Evolutionary conservation across 1,139 yeast species (phyloP).

Genomic region (Blastobotrys elegans): DNA sequence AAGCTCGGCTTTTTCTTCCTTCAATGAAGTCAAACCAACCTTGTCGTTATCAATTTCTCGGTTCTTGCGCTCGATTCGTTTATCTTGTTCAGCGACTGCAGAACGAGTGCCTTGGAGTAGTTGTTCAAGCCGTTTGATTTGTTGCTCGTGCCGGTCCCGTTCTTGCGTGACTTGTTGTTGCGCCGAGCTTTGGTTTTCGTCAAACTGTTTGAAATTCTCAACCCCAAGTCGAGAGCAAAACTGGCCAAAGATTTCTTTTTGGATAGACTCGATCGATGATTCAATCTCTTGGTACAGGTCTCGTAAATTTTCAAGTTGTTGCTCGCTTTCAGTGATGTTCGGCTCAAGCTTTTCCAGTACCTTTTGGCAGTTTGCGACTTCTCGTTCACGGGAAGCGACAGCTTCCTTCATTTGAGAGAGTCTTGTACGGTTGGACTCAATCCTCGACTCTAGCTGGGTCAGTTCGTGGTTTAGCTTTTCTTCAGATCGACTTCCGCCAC

Average conservation of each 20-base stretch:
- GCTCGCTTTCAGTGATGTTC: not conserved
- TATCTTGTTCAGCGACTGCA: slow-evolving; percentile 9
- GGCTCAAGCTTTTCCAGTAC: slow-evolving; percentile 20
- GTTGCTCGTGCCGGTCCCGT: slow-evolving; percentile 11
- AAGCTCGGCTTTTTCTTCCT: slow-evolving; percentile 6
- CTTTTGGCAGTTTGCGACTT: slow-evolving; percentile 47
- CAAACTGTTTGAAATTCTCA: slow-evolving; percentile 57
- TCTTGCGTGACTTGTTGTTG: slow-evolving; percentile 12
- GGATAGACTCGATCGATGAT: slow-evolving; percentile 24
- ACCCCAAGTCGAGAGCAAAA: slow-evolving; percentile 56
- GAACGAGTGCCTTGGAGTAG: slow-evolving; percentile 2
- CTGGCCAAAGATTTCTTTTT: slow-evolving; percentile 41
- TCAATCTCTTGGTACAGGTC: slow-evolving; percentile 20
- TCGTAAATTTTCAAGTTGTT: slow-evolving; percentile 21
- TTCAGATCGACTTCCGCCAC: slow-evolving; percentile 33
- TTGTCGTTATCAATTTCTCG: slow-evolving; percentile 3
- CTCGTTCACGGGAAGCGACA: slow-evolving; percentile 50
- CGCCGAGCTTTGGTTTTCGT: slow-evolving; percentile 50
- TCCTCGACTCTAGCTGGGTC: slow-evolving; percentile 44
- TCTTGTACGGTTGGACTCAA: slow-evolving; percentile 50
- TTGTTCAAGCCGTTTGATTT: slow-evolving; percentile 11
- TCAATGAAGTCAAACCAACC: not conserved
- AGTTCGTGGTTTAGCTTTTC: slow-evolving; percentile 30
- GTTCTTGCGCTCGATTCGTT: slow-evolving; percentile 4
- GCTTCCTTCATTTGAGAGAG: slow-evolving; percentile 47